Percentiles rank a stretch among this genome's conserved stretches.
Conservation (phyloP, 345 rosid species). For the Dovyalis caffra region DNA sequence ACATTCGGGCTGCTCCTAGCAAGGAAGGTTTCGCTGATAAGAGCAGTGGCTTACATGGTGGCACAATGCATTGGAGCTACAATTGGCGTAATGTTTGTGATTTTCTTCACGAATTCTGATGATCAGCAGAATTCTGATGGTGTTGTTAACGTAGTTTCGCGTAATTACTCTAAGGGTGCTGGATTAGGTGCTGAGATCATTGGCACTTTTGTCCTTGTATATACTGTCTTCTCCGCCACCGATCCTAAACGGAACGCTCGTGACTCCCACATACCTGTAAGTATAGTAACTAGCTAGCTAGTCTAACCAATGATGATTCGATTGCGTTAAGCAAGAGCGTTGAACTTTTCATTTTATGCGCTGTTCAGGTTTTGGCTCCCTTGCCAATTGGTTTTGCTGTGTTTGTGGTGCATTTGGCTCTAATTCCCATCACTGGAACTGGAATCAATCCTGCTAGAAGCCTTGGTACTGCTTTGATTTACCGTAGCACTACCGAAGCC, state of each 20-base stretch:
- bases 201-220: no score
- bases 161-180: conserved; percentile 57
- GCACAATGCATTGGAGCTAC: conserved; percentile 79
- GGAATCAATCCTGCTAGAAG: conserved; percentile 73
- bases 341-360: neutral
- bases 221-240: conserved; percentile 79
- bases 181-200: conserved; percentile 83
- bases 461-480: conserved; percentile 62
- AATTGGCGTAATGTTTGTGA: conserved; percentile 69
- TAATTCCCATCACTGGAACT: conserved; percentile 62
- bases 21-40: conserved; percentile 60
- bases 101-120: conserved; percentile 56
- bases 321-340: neutral
- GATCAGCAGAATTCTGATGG: conserved; percentile 52
- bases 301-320: neutral
- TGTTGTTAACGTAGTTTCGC: conserved; percentile 55
- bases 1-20: conserved; percentile 64
- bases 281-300: conserved; percentile 7
- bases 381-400: conserved; percentile 78
- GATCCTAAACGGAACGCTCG: conserved; percentile 87
- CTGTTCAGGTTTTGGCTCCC: conserved; percentile 59
- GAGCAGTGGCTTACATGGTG: conserved; percentile 72
- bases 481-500: conserved; percentile 34
- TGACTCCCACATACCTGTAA: conserved; percentile 79
- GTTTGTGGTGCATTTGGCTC: conserved; percentile 67